These are phyloP conservation scores for Peribolospora kevripleyi DNA, from an alignment of 768 basidiomycete species.

Conservation along the genomic window DNA sequence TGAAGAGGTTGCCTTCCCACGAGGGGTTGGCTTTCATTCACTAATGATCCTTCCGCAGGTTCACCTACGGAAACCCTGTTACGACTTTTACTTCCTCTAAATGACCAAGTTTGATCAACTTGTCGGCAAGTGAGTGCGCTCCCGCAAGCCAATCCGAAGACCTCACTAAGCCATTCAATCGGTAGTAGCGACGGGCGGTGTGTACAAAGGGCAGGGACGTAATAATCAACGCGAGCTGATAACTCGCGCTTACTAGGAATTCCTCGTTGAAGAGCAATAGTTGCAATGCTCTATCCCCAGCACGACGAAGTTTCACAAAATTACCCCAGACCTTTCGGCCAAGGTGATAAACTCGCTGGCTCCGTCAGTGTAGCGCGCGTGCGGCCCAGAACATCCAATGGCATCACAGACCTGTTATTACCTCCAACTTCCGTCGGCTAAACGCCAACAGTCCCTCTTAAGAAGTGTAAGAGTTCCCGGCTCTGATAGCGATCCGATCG, in stretches of 20 bases:
- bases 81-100: conserved; percentile 53
- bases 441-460: conserved; percentile 64
- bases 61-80: conserved; percentile 23
- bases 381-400: conserved; percentile 75
- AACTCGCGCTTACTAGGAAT: conserved; percentile 71
- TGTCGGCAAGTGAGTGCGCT: conserved; percentile 34
- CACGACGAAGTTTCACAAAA: conserved; percentile 57
- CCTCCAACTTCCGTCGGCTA: conserved; percentile 66
- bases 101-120: conserved; percentile 55
- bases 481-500: conserved; percentile 17
- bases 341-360: conserved; percentile 59
- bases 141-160: conserved; percentile 50
- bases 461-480: conserved; percentile 19
- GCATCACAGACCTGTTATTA: conserved; percentile 81
- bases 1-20: too few species aligned
- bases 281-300: conserved; percentile 76
- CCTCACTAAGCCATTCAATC: conserved; percentile 76
- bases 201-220: conserved; percentile 78
- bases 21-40: too few species aligned
- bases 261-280: conserved; percentile 80
- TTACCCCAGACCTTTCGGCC: conserved; percentile 51
- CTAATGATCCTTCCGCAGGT: conserved; percentile 52
- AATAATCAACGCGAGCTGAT: conserved; percentile 74
- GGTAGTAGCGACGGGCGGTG: conserved; percentile 75
- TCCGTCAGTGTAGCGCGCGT: conserved; percentile 72